These are phyloP conservation scores for Myriosclerotinia curreyana DNA, from an alignment of 2,329 filamentous ascomycete species.

Conservation along the genomic window DNA sequence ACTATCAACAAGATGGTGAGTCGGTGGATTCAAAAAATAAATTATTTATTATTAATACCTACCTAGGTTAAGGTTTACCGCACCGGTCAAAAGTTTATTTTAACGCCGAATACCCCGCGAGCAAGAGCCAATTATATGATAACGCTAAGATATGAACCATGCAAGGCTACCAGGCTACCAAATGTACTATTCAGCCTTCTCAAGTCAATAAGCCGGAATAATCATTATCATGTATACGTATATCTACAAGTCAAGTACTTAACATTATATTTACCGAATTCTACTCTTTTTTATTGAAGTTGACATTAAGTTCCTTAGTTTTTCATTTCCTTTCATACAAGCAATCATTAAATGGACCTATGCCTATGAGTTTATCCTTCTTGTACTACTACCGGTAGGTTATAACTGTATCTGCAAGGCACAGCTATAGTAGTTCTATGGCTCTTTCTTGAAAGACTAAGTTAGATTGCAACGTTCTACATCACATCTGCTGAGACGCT, in stretches of 20 bases:
- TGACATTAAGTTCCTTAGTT: neutral
- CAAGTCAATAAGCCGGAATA: neutral
- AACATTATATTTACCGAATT: neutral
- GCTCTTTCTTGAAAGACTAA: slow-evolving; percentile 9
- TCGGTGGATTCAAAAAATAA: slow-evolving; percentile 17
- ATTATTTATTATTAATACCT: too few relatives aligned
- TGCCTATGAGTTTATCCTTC: neutral
- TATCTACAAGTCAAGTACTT: too few relatives aligned
- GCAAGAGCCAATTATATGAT: slow-evolving; percentile 10
- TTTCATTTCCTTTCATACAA: neutral
- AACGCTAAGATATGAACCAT: slow-evolving; percentile 5
- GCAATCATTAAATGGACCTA: neutral
- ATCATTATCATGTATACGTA: neutral
- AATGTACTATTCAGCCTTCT: neutral
- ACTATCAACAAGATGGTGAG: neutral
- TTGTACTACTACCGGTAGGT: too few relatives aligned
- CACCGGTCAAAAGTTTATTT: slow-evolving; percentile 18
- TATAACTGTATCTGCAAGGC: slow-evolving; percentile 14
- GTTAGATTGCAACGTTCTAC: slow-evolving; percentile 3
- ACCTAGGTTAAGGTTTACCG: too few relatives aligned
- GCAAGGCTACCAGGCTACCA: slow-evolving; percentile 6
- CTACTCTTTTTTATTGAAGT: neutral
- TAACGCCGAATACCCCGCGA: slow-evolving; percentile 14
- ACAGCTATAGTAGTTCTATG: slow-evolving; percentile 7
- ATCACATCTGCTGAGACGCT: neutral